Evolutionary conservation across 352 stramenopile genomes (phyloP).

Genomic region (Peronospora farinosa): DNA sequence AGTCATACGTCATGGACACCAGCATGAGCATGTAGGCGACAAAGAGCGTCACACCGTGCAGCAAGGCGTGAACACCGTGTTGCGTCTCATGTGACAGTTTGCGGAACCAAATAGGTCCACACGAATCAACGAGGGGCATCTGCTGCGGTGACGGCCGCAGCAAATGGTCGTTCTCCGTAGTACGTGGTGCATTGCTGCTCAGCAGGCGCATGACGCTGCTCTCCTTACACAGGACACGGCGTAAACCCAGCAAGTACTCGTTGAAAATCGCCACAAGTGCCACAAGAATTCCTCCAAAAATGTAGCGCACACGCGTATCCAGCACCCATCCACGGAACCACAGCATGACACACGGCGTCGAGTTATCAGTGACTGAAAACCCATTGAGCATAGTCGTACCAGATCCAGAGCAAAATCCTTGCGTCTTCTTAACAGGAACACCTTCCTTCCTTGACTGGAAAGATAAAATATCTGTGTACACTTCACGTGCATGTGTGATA

Average conservation of each 20-base stretch:
- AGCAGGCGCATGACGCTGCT: conserved; percentile 42
- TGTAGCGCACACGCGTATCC: conserved; percentile 45
- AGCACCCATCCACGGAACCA: conserved; percentile 75
- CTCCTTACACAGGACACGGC: conserved; percentile 56
- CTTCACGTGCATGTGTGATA: conserved; percentile 57
- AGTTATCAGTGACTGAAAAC: conserved; percentile 41
- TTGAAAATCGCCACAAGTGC: conserved; percentile 59
- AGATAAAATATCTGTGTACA: conserved; percentile 44
- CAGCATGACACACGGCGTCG: conserved; percentile 52
- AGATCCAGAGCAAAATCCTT: conserved; percentile 46
- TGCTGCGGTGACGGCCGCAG: conserved; percentile 34
- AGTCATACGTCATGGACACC: conserved; percentile 76
- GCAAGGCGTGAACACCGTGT: conserved; percentile 41
- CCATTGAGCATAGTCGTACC: conserved; percentile 76
- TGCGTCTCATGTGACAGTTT: conserved; percentile 42
- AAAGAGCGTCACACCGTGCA: conserved; percentile 58
- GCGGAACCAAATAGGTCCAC: conserved; percentile 50
- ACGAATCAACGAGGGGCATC: conserved; percentile 30
- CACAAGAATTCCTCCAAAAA: conserved; percentile 46
- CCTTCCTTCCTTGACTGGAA: conserved; percentile 28
- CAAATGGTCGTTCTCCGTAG: conserved; percentile 36
- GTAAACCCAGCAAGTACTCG: conserved; percentile 66
- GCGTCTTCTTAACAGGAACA: conserved; percentile 1
- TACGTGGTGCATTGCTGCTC: conserved; percentile 10
- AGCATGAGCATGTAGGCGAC: conserved; percentile 80